A percentile compares a stretch with the other conserved stretches of the same genome.
Conservation (phyloP, 164 flowering plant genomes). For the Magnolia kwangsiensis region DNA sequence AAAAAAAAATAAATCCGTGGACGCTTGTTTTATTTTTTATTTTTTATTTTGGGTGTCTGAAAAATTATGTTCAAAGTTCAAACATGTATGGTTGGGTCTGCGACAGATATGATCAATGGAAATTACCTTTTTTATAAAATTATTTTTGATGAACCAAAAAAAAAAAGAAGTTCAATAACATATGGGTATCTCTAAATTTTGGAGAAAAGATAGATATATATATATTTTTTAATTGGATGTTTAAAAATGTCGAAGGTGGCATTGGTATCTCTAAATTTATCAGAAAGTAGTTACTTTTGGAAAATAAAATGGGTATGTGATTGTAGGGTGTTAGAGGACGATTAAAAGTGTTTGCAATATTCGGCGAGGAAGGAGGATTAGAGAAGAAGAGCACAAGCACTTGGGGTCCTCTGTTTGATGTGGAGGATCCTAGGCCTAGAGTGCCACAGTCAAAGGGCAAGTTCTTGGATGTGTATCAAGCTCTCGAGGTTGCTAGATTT, state of each 20-base stretch:
- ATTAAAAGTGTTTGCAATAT: slow-evolving; percentile 65
- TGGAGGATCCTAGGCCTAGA: slow-evolving; percentile 87
- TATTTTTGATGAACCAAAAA: too few relatives aligned
- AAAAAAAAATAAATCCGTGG: too few relatives aligned
- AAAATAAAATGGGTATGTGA: neutral
- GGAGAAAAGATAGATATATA: too few relatives aligned
- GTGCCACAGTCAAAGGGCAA: slow-evolving; percentile 64
- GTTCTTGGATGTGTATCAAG: slow-evolving; percentile 80
- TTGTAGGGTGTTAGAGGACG: slow-evolving; percentile 36
- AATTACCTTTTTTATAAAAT: too few relatives aligned
- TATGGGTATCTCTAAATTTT: too few relatives aligned
- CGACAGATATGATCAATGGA: too few relatives aligned
- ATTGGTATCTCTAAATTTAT: neutral
- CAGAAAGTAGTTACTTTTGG: neutral
- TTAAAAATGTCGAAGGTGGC: slow-evolving; percentile 32
- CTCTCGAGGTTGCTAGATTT: slow-evolving; percentile 83
- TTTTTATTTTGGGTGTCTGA: too few relatives aligned
- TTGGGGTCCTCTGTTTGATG: slow-evolving; percentile 74
- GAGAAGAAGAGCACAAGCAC: slow-evolving; percentile 48
- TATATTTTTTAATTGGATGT: neutral
- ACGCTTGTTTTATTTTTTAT: too few relatives aligned
- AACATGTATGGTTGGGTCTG: too few relatives aligned
- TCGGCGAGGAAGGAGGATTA: slow-evolving; percentile 57
- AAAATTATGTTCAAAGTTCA: too few relatives aligned
- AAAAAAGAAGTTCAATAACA: too few relatives aligned